Conservation (phyloP, 352 stramenopile genomes). For the Globisporangium nagaii region DNA sequence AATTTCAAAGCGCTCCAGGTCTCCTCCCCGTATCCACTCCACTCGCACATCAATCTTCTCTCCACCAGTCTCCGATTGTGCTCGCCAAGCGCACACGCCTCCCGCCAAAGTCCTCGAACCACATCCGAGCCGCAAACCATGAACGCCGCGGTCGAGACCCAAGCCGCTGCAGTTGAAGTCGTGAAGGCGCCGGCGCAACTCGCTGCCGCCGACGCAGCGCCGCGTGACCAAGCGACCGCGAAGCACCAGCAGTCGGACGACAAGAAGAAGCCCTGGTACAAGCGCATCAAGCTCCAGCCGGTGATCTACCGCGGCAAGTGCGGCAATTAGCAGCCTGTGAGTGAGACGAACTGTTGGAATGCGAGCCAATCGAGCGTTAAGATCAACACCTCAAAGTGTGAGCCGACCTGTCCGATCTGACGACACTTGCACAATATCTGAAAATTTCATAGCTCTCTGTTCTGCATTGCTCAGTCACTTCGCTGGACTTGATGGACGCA, state of each 20-base stretch:
- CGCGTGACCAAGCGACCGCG: not conserved
- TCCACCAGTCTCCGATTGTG: too few species aligned
- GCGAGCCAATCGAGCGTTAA: too few species aligned
- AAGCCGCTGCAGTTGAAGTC: slow-evolving; percentile 1
- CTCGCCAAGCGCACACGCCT: too few species aligned
- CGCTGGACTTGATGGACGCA: too few species aligned
- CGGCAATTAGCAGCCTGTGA: not conserved
- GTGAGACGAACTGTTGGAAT: too few species aligned
- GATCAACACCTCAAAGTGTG: too few species aligned
- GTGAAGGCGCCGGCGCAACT: not conserved
- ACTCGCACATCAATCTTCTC: not conserved
- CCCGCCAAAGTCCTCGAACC: not conserved
- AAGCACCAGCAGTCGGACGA: not conserved
- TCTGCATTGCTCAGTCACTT: too few species aligned
- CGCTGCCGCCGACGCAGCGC: not conserved
- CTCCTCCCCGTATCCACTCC: too few species aligned
- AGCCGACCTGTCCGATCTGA: too few species aligned
- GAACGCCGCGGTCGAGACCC: slow-evolving; percentile 3
- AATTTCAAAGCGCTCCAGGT: too few species aligned
- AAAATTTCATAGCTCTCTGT: too few species aligned
- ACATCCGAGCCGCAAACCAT: not conserved
- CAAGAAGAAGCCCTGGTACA: slow-evolving; percentile 15
- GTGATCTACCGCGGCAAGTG: slow-evolving; percentile 17
- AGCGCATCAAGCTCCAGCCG: slow-evolving; percentile 16
- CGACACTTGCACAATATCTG: too few species aligned